Evolutionary conservation across 164 flowering plant species (phyloP).

Genomic region (Dillenia suffruticosa): DNA sequence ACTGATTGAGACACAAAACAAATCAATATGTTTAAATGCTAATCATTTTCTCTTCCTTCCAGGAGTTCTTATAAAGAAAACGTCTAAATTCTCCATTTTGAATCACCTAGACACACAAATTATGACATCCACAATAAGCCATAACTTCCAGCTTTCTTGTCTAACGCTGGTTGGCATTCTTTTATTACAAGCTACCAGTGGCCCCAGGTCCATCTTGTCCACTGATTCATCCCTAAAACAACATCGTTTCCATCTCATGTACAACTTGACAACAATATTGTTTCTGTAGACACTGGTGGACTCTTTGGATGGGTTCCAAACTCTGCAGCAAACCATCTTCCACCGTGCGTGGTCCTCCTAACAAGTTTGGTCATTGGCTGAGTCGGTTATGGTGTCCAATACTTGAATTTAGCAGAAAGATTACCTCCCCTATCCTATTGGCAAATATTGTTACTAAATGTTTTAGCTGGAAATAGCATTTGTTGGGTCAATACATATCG

Average conservation of each 20-base stretch:
- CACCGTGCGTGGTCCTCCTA: background rate
- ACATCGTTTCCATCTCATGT: background rate
- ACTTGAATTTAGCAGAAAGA: background rate
- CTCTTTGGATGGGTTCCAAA: constrained; percentile 2
- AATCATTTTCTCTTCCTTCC: no score
- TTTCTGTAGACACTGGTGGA: background rate
- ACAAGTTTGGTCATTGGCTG: background rate
- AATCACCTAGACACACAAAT: no score
- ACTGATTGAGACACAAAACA: no score
- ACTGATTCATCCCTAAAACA: background rate
- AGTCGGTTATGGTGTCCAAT: constrained; percentile 8
- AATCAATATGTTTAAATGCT: no score
- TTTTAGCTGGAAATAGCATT: constrained; percentile 7
- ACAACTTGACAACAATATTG: background rate
- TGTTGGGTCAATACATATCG: constrained; percentile 9
- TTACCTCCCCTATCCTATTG: background rate
- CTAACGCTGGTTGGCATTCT: no score
- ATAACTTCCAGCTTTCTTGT: no score
- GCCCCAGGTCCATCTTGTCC: no score
- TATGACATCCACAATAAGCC: no score
- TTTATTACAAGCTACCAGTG: no score
- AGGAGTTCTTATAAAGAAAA: no score
- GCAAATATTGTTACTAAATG: constrained; percentile 4
- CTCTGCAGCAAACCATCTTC: background rate
- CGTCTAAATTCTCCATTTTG: no score